phyloP scores from a whole-genome alignment of 306 rosid genomes.

The Dalbergia cochinchinensis region DNA sequence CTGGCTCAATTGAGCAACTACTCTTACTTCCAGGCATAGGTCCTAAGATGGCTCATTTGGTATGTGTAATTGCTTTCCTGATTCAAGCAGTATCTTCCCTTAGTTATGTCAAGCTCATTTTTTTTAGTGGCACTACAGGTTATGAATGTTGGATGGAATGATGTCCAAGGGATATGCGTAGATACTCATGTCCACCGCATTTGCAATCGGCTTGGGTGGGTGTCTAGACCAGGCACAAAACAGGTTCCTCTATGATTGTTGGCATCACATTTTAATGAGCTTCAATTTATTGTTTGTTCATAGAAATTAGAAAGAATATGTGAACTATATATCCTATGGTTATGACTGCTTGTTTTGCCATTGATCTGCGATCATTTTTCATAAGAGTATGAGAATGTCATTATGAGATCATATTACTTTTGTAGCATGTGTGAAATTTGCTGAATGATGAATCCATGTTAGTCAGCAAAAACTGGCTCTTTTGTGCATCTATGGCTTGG shows the following conservation, averaged over 20 bases:
- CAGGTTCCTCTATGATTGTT: constrained; percentile 61
- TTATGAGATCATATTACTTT: background rate
- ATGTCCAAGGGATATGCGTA: constrained; percentile 97
- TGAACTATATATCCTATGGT: constrained; percentile 23
- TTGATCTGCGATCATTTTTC: background rate
- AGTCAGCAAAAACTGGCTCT: background rate
- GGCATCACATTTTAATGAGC: constrained; percentile 31
- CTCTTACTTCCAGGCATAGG: constrained; percentile 96
- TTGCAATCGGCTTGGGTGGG: constrained; percentile 97
- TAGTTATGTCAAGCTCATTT: constrained; percentile 40
- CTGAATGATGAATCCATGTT: background rate
- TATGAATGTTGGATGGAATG: constrained; percentile 95
- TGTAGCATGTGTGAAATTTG: background rate
- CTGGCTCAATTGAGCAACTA: constrained; percentile 81
- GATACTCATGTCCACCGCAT: constrained; percentile 98
- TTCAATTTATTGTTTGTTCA: background rate
- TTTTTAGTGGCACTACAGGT: constrained; percentile 61
- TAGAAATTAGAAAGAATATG: background rate
- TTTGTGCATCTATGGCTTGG: constrained; percentile 15
- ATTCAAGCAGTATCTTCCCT: constrained; percentile 38
- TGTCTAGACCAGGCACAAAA: constrained; percentile 72
- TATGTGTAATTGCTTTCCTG: constrained; percentile 41
- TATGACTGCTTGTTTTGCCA: background rate
- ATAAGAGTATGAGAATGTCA: constrained; percentile 11
- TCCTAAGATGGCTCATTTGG: constrained; percentile 99